A percentile compares a stretch with the other conserved stretches of the same genome.
phyloP scores from a whole-genome alignment of 2,329 filamentous ascomycete genomes.

The Ilyonectria destructans region DNA sequence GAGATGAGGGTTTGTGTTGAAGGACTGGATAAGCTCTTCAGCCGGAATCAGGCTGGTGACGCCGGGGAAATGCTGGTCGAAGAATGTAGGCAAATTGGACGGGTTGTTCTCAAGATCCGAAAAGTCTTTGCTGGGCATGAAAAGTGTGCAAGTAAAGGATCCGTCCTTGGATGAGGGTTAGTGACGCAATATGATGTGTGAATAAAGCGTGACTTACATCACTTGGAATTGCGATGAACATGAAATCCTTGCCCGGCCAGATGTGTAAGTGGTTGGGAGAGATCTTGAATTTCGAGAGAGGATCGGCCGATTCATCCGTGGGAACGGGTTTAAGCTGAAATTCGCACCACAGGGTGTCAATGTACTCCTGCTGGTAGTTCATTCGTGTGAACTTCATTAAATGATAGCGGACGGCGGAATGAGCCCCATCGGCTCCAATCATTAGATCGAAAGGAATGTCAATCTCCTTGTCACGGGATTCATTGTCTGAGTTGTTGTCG shows the following conservation, averaged over 20 bases:
- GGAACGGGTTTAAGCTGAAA: constrained; percentile 81
- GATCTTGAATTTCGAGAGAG: constrained; percentile 77
- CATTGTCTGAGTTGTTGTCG: constrained; percentile 53
- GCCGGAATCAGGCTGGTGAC: constrained; percentile 82
- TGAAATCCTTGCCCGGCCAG: constrained; percentile 93
- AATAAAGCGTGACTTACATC: constrained; percentile 60
- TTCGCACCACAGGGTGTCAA: constrained; percentile 98
- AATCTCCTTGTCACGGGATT: constrained; percentile 76
- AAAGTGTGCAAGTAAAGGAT: constrained; percentile 95
- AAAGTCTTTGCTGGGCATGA: constrained; percentile 83
- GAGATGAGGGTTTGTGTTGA: constrained; percentile 87
- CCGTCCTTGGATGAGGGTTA: constrained; percentile 74
- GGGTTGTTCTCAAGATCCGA: constrained; percentile 76
- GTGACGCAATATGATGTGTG: constrained; percentile 30
- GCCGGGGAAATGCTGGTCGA: constrained; percentile 88
- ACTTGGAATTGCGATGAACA: constrained; percentile 98
- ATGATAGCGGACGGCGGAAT: constrained; percentile 92
- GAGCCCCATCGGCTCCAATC: constrained; percentile 95
- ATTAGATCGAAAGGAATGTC: constrained; percentile 92
- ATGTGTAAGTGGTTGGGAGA: constrained; percentile 97
- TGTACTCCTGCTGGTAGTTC: constrained; percentile 94
- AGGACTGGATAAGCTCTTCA: constrained; percentile 80
- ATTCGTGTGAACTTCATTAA: constrained; percentile 96
- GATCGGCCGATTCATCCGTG: constrained; percentile 46
- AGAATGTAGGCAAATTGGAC: constrained; percentile 77